phyloP scores from a whole-genome alignment of 164 flowering plant species.

The Stephania cephalantha region DNA sequence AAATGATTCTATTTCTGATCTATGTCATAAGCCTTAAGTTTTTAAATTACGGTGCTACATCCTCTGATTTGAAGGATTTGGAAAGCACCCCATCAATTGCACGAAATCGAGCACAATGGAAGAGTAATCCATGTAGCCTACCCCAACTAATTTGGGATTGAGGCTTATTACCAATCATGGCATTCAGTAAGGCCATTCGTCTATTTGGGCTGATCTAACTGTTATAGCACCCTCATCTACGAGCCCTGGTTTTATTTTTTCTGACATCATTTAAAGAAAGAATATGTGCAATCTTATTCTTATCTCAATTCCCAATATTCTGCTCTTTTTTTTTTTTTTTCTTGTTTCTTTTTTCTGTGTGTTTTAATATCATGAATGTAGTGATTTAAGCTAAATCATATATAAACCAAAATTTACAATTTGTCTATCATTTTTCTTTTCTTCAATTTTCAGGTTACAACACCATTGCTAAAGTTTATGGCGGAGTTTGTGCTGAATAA shows the following conservation, averaged over 20 bases:
- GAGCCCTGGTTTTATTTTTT: background rate
- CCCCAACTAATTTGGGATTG: background rate
- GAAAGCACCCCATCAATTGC: background rate
- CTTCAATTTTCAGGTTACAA: conserved; percentile 64
- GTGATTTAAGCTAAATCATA: background rate
- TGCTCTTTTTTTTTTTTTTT: background rate
- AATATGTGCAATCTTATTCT: background rate
- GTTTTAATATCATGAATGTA: background rate
- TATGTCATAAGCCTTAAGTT: background rate
- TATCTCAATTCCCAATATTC: background rate
- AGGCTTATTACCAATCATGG: background rate
- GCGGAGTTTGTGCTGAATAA: conserved; percentile 94
- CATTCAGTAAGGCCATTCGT: background rate
- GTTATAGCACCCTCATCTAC: background rate
- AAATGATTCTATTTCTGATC: background rate
- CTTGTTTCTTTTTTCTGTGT: background rate
- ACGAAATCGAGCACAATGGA: no score
- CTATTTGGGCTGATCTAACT: background rate
- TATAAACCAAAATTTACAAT: no score
- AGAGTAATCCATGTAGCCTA: no score
- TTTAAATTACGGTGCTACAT: no score
- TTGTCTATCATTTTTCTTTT: background rate
- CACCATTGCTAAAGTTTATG: conserved; percentile 94
- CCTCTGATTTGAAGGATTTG: background rate
- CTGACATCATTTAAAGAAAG: background rate